Evolutionary conservation across 331 rosid species (phyloP), one percentile per base, ranked within the genome.

Genomic region (Pyrus hybrid): DNA sequence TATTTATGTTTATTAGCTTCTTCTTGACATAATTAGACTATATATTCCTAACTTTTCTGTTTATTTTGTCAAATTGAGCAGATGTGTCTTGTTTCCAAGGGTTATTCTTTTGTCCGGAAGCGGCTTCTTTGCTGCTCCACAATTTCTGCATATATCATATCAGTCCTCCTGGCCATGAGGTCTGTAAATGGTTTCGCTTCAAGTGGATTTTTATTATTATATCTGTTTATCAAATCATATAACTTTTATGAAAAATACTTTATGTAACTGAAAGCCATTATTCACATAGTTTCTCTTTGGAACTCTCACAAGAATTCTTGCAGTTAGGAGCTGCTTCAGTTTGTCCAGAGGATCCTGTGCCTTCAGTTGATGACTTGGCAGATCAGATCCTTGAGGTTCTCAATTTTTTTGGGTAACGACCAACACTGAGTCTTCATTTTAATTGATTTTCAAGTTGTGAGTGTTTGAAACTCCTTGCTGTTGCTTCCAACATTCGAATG

Each of bases 91-190:
- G 98, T 81, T 93, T 93, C 89, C 98, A 91, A 88, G 98, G 98
- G 82, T 82, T 93, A 74, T 89, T 93, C 86, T 93, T 93, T 77
- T 91, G 91, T 81, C 96, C 97, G 0, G 98, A 93, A 85, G 98
- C 92, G 0, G 92, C 96, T 84, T 93, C 98, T 56, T 86, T 93
- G 87, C 85, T 93, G 71, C 98, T 91, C 76, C 97, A 93, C 86
- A 93, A 93, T 90, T 93, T 93, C 76, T 93, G 98, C 86, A 88
- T 93, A 76, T 93, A 93, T 75, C 98, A 93, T 77, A 89, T 93
- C 73, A 91, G 93, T 80, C 97, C 98, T 47, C 98, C 98, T 14
- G 98, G 98, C 65, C 97, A 93, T 62, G 97, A 93, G 98, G 97
- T 93, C 80, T 84, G 93, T 87, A 78, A 66, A 58, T 72, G 82